Evolutionary conservation across 345 rosid species (phyloP).

Genomic region (Cardiospermum halicacabum): DNA sequence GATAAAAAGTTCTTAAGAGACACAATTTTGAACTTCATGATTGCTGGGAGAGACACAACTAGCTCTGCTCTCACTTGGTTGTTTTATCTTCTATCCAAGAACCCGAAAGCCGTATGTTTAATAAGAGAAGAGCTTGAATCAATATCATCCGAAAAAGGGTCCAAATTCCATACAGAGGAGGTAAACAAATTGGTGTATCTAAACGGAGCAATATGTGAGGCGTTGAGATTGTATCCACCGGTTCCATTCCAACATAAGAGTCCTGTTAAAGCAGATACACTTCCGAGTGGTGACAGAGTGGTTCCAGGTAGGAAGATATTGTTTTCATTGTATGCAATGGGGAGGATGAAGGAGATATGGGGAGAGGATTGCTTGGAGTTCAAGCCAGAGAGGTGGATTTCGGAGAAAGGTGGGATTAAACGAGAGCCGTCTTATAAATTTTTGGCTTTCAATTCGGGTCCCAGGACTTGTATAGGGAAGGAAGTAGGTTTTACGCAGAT

Average conservation of each 20-base stretch:
- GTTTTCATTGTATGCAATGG: constrained; percentile 24
- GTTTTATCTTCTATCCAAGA: constrained; percentile 37
- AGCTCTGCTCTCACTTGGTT: too few relatives aligned
- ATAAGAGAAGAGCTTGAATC: constrained; percentile 33
- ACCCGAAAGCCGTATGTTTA: constrained; percentile 21
- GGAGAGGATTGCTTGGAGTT: too few relatives aligned
- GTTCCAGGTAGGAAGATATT: constrained; percentile 22
- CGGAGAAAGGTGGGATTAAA: constrained; percentile 18
- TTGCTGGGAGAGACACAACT: constrained; percentile 47
- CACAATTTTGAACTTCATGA: constrained; percentile 24
- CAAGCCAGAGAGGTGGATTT: too few relatives aligned
- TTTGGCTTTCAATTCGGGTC: too few relatives aligned
- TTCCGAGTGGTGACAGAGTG: constrained; percentile 46
- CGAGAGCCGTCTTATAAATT: constrained; percentile 44
- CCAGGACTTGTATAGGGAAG: too few relatives aligned
- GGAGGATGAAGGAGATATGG: too few relatives aligned
- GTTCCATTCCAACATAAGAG: too few relatives aligned
- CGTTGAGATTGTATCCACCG: too few relatives aligned
- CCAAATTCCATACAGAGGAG: not conserved
- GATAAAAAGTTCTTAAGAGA: constrained; percentile 37
- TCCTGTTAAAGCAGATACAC: constrained; percentile 27
- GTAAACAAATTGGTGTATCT: constrained; percentile 31
- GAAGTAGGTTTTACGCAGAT: constrained; percentile 50
- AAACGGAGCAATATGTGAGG: constrained; percentile 35
- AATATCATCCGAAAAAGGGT: not conserved